Base-by-base conservation (phyloP, 2,329 filamentous ascomycete genomes). In the Talaromyces sp. region DNA sequence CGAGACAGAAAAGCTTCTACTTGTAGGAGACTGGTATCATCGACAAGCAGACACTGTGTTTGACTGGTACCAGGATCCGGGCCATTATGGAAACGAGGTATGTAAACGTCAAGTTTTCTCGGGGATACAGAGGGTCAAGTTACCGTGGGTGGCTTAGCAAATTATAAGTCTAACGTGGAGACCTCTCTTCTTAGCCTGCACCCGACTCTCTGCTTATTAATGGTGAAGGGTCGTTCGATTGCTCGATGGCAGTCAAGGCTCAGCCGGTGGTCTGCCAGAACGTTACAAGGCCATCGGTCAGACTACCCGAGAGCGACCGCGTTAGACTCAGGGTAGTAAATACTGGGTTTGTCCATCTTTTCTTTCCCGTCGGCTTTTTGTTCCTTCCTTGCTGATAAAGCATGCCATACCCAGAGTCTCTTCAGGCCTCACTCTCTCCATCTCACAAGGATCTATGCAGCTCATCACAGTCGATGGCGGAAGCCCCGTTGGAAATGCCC, bases 11-110 rank as follows among this genome's bases (percentile, higher is more conserved):
- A 58, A 77, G 7, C 64, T 82, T 19, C 68, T 82, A 13, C 67
- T 82, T 10, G 69, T 81, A 27, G 79, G 79, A 6, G 80, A 82
- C 63, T 81, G 79, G 79, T 82, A 81, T 66, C 79, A 81, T 68
- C 70, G 72, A 22, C 67, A 71, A 30, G 75, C 77, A 2, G 64
- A 65, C 4, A 71, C 80, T 17, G 74, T 80, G 28, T 66, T 81
- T 10, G 70, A 68, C 4, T 79, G 76, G 74, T 81, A 79, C 61
- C 74, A 76, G 66, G 73, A 74, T 27, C 27, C 67, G 74, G 15
- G 74, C 70, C 4, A 76, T 73, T 13, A 79, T 78, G 66, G 77
- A 3, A 77, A 76, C 53, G 77, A 79, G 68, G 76, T 77, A n/a
- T 32, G 60, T n/a, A 47, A 22, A 10, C 4, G n/a, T 27, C 25